Conservation (phyloP, 139 green algal species). For the Coelastrella sp. region DNA sequence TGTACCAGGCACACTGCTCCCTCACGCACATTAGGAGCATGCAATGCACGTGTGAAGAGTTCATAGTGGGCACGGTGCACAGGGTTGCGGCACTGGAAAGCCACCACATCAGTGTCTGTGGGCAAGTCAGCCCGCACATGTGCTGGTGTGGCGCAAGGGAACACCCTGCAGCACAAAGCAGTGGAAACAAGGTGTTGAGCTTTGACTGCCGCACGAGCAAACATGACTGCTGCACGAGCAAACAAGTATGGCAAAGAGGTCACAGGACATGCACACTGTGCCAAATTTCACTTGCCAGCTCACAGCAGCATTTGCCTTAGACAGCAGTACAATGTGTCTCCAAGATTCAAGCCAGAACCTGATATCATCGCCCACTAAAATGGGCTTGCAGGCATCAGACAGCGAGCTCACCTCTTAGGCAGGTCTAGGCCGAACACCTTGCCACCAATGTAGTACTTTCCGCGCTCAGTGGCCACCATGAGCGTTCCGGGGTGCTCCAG, state of each 20-base stretch:
- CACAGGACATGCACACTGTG: too few relatives aligned
- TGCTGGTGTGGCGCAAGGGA: conserved; percentile 84
- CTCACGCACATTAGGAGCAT: conserved; percentile 82
- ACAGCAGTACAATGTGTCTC: too few relatives aligned
- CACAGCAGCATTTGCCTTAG: too few relatives aligned
- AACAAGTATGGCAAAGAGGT: too few relatives aligned
- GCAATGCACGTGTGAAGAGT: conserved; percentile 91
- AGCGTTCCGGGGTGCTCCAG: conserved; percentile 96
- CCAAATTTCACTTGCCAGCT: too few relatives aligned
- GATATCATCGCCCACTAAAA: too few relatives aligned
- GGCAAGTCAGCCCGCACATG: conserved; percentile 86
- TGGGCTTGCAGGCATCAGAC: background rate
- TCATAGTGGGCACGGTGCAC: conserved; percentile 96
- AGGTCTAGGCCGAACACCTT: conserved; percentile 69
- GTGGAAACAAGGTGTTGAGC: too few relatives aligned
- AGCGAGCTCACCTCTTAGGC: conserved; percentile 60
- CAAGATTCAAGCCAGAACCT: too few relatives aligned
- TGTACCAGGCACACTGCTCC: conserved; percentile 91
- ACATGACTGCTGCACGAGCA: too few relatives aligned
- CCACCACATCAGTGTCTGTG: conserved; percentile 84
- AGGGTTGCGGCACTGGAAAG: conserved; percentile 97
- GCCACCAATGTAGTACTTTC: conserved; percentile 85
- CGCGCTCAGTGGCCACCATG: conserved; percentile 94
- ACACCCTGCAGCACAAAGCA: conserved; percentile 67
- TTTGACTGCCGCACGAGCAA: too few relatives aligned